Percentiles rank a stretch among this genome's conserved stretches.
Evolutionary conservation across 2,329 filamentous ascomycete species (phyloP).

Genomic region (Coniochaeta sp.): DNA sequence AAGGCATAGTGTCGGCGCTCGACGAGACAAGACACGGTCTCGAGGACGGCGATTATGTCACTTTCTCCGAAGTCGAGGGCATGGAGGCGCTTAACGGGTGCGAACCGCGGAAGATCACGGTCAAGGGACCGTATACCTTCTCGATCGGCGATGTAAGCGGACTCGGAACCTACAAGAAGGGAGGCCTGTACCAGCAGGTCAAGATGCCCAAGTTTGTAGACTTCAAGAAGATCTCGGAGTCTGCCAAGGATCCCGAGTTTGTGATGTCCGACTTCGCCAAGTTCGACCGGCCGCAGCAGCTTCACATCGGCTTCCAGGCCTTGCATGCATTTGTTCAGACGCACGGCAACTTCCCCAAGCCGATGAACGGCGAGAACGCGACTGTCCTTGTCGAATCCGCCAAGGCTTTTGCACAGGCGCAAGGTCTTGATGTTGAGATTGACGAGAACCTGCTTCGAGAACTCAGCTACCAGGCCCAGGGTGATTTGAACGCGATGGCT

Average conservation of each 20-base stretch:
- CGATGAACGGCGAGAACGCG: slow-evolving; percentile 82
- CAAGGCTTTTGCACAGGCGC: slow-evolving; percentile 64
- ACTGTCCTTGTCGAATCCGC: slow-evolving; percentile 68
- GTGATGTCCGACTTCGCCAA: slow-evolving; percentile 95
- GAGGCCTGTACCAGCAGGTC: slow-evolving; percentile 88
- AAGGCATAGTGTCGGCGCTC: slow-evolving; percentile 83
- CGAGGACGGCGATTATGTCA: slow-evolving; percentile 94
- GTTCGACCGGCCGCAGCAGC: slow-evolving; percentile 86
- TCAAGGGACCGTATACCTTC: slow-evolving; percentile 96
- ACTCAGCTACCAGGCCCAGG: slow-evolving; percentile 87
- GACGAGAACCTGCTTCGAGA: slow-evolving; percentile 91
- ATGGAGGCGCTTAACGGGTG: slow-evolving; percentile 82
- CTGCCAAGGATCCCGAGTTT: slow-evolving; percentile 82
- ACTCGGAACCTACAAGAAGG: slow-evolving; percentile 78
- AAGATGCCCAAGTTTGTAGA: slow-evolving; percentile 96
- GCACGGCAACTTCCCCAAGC: slow-evolving; percentile 69
- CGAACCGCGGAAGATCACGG: slow-evolving; percentile 82
- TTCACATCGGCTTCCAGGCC: slow-evolving; percentile 89
- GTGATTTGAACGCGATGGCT: slow-evolving; percentile 86
- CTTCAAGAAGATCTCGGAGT: slow-evolving; percentile 73
- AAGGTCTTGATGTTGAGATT: slow-evolving; percentile 74
- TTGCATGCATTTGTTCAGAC: slow-evolving; percentile 76
- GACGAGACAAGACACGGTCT: slow-evolving; percentile 94
- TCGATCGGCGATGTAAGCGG: slow-evolving; percentile 89
- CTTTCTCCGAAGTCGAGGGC: slow-evolving; percentile 86